phyloP scores from a whole-genome alignment of 345 rosid genomes.

The Citrus cavaleriei region DNA sequence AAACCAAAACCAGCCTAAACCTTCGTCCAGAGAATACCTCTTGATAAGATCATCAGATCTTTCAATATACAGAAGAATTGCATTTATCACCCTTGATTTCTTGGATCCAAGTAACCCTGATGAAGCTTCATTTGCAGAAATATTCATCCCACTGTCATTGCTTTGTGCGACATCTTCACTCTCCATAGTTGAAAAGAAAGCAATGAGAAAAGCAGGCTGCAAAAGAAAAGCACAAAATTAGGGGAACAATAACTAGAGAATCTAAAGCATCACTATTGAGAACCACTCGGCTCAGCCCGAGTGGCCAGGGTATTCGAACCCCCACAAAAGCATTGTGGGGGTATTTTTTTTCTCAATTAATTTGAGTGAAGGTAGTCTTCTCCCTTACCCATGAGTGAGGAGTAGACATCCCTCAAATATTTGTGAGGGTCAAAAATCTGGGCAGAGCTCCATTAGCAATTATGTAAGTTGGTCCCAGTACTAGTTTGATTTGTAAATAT shows the following conservation, averaged over 20 bases:
- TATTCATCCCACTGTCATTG: conserved; percentile 29
- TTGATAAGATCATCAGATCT: conserved; percentile 55
- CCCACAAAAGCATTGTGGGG: too few species aligned
- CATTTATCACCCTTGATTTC: conserved; percentile 49
- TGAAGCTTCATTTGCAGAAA: conserved; percentile 35
- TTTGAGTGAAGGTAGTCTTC: too few species aligned
- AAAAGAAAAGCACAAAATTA: conserved; percentile 19
- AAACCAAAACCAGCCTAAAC: conserved; percentile 8
- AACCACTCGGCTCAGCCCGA: too few species aligned
- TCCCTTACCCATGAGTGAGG: too few species aligned
- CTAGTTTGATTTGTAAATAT: too few species aligned
- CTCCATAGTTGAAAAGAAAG: conserved; percentile 44
- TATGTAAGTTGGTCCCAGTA: too few species aligned
- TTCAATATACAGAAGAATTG: conserved; percentile 46
- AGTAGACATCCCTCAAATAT: too few species aligned
- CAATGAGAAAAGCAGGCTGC: conserved; percentile 85
- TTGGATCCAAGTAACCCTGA: conserved; percentile 20
- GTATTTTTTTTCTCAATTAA: too few species aligned
- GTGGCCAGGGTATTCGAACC: too few species aligned
- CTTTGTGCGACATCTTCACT: conserved; percentile 27
- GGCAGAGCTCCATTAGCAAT: too few species aligned
- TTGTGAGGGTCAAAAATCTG: too few species aligned
- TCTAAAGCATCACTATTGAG: not conserved
- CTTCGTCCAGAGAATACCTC: conserved; percentile 41
- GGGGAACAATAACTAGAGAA: not conserved